Evolutionary conservation across 208 protist genomes (phyloP), one percentile per base, ranked within the genome.

Genomic region (Blechomonas ayalai): DNA sequence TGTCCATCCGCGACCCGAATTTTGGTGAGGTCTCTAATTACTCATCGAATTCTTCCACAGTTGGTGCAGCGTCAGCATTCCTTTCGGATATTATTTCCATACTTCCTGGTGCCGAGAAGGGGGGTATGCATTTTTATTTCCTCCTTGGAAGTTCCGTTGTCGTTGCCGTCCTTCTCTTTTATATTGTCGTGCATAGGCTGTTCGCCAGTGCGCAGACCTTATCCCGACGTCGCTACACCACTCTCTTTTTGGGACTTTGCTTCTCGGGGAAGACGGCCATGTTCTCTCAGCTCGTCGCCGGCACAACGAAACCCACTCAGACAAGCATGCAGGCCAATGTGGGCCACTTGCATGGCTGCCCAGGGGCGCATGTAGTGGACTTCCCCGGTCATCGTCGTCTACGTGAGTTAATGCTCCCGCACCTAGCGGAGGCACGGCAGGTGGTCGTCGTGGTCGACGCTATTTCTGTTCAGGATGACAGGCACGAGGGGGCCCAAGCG

Each of bases 321-420:
- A 89, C 79, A 25, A 88, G 76, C 48, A 90, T 89, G 70, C 32
- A 60, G n/a, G 50, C 47, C 8, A 94, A 86, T 57, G 44, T 22
- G 4, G 79, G 52, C 6, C 6, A 23, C 23, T 15, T 15, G n/a
- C 15, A 39, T 2, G 44, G 43, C 13, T 6, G 8, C 27, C 7
- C 19, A 16, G 13, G 31, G 13, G 39, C 19, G 12, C 29, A 31
- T 6, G 25, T 89, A 16, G 69, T 90, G 0, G 85, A 94, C 61
- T 82, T 56, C 51, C 85, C 85, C 7, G 85, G 85, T 0, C 78
- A 90, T 48, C 78, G 69, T 12, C 85, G 85, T 0, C 70, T 94
- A 26, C 73, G 69, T 10, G 53, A 60, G 15, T 55, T 42, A 3
- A 57, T 94, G 35, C 50, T 69, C 16, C 15, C 39, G 10, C 57